Conservation (phyloP, 371 early-diverging fungal genomes). For the Mucor plumbeus region DNA sequence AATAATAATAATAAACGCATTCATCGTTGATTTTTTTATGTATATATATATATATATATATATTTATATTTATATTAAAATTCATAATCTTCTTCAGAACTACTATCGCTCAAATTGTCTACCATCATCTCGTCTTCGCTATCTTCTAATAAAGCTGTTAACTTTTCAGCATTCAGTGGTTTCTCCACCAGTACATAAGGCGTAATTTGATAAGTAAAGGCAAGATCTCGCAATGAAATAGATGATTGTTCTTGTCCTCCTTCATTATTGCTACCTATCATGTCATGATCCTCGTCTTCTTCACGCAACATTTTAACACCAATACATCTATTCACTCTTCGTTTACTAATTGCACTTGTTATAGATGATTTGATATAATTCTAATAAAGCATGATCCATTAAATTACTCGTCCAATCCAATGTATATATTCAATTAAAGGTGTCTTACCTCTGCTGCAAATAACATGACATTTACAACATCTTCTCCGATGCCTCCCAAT, state of each 20-base stretch:
- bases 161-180: slow-evolving; percentile 69
- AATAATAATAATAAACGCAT: slow-evolving; percentile 10
- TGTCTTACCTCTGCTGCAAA: slow-evolving; percentile 71
- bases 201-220: slow-evolving; percentile 69
- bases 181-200: slow-evolving; percentile 74
- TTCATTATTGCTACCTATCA: slow-evolving; percentile 12
- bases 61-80: too few species aligned
- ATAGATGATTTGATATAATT: slow-evolving; percentile 76
- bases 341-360: slow-evolving; percentile 71
- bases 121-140: slow-evolving; percentile 58
- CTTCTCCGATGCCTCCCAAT: slow-evolving; percentile 69
- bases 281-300: slow-evolving; percentile 9
- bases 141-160: slow-evolving; percentile 62
- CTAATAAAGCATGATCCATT: slow-evolving; percentile 22
- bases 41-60: too few species aligned
- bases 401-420: background rate
- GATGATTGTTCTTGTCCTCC: slow-evolving; percentile 20
- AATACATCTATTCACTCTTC: slow-evolving; percentile 70
- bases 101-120: slow-evolving; percentile 31
- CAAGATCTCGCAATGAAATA: slow-evolving; percentile 56
- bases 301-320: slow-evolving; percentile 52
- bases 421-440: background rate
- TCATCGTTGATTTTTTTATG: background rate
- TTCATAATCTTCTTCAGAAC: slow-evolving; percentile 20
- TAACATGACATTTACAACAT: slow-evolving; percentile 69